Percentiles rank a stretch among this genome's conserved stretches.
These are phyloP conservation scores for Thalassiosira hispida DNA, from an alignment of 352 stramenopile species.

Conservation along the genomic window DNA sequence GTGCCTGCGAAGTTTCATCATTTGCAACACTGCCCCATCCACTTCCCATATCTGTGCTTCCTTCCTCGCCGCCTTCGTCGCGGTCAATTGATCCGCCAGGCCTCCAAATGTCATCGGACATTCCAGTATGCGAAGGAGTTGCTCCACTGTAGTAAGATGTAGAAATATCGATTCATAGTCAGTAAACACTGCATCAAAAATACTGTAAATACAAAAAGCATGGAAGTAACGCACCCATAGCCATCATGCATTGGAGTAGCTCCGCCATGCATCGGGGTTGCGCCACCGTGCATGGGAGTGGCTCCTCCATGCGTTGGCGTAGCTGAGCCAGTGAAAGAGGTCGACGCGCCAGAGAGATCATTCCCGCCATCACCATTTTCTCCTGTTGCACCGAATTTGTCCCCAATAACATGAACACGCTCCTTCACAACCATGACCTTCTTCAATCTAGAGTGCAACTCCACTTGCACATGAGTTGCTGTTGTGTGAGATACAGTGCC, in stretches of 20 bases:
- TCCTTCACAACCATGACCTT: slow-evolving; percentile 86
- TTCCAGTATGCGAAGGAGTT: slow-evolving; percentile 54
- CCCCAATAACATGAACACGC: slow-evolving; percentile 80
- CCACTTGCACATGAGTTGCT: slow-evolving; percentile 83
- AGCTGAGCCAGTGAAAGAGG: slow-evolving; percentile 63
- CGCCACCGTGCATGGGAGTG: slow-evolving; percentile 81
- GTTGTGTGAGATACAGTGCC: slow-evolving; percentile 83
- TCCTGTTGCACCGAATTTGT: slow-evolving; percentile 84
- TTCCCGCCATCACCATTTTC: slow-evolving; percentile 52
- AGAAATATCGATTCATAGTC: background rate
- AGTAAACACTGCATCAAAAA: background rate
- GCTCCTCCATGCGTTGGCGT: slow-evolving; percentile 84
- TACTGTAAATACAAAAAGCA: slow-evolving; percentile 9
- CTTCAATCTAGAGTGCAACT: slow-evolving; percentile 85
- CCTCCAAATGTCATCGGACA: slow-evolving; percentile 83
- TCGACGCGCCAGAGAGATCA: slow-evolving; percentile 39
- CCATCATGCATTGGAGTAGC: slow-evolving; percentile 57
- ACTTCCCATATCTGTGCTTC: slow-evolving; percentile 42
- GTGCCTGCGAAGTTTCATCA: slow-evolving; percentile 32
- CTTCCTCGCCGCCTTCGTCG: slow-evolving; percentile 42
- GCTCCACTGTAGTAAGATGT: slow-evolving; percentile 29
- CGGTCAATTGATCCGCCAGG: slow-evolving; percentile 80
- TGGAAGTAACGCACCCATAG: slow-evolving; percentile 43
- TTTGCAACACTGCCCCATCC: slow-evolving; percentile 46
- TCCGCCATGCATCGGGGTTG: slow-evolving; percentile 81